Evolutionary conservation across 2,329 filamentous ascomycete genomes (phyloP).

Genomic region (Bipolaris cookei): DNA sequence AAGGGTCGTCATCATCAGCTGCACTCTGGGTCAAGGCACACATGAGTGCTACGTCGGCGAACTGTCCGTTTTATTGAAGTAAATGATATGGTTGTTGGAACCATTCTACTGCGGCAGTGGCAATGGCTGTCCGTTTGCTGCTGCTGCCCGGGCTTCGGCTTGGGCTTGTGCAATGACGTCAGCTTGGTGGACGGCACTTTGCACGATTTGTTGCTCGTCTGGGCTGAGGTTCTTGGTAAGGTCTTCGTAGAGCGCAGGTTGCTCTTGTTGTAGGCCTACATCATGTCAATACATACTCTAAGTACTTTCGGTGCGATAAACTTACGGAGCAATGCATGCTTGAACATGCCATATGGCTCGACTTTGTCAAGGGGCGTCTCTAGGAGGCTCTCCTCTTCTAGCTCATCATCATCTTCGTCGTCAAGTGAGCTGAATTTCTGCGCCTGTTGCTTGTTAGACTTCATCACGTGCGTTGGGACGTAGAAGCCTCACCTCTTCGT

Average conservation of each 20-base stretch:
- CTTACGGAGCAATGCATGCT: constrained; percentile 80
- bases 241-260: constrained; percentile 84
- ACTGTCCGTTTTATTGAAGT: neutral
- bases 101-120: constrained; percentile 26
- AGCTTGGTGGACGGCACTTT: constrained; percentile 77
- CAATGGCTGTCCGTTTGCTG: constrained; percentile 30
- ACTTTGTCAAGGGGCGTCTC: constrained; percentile 95
- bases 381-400: constrained; percentile 89
- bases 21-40: neutral
- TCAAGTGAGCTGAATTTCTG: constrained; percentile 79
- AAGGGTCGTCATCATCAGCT: neutral
- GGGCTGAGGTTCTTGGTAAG: constrained; percentile 78
- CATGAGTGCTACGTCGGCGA: neutral
- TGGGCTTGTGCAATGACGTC: constrained; percentile 56
- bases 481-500: constrained; percentile 72
- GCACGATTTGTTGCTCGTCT: constrained; percentile 82
- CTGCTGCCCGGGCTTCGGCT: constrained; percentile 31
- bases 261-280: constrained; percentile 83
- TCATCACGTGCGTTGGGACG: constrained; percentile 2
- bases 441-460: constrained; percentile 61
- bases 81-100: constrained; percentile 1
- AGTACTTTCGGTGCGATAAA: constrained; percentile 30
- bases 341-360: constrained; percentile 92
- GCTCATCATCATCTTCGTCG: constrained; percentile 79
- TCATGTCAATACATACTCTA: constrained; percentile 37